Evolutionary conservation across 768 basidiomycete species (phyloP), one percentile per base, ranked within the genome.

Genomic region (Boletellus sp.): DNA sequence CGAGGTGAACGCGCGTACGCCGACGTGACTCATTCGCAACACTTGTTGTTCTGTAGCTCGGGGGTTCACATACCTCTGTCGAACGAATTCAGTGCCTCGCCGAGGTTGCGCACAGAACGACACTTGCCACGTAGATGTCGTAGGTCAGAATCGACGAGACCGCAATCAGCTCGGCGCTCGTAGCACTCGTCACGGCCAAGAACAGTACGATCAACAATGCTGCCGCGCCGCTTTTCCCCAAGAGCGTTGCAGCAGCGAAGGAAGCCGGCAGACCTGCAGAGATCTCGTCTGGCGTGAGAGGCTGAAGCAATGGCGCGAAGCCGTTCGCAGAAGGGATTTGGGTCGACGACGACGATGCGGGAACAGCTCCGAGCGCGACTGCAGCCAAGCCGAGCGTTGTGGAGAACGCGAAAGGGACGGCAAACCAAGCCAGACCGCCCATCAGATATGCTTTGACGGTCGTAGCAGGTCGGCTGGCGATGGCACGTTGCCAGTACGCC

Each of bases 401-500:
- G 1, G 94, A 86, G 57, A 97, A 82, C 7, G 80, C 78, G 65
- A 94, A 90, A 0, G 91, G 91, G 51, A 94, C 91, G 1, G 87
- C 81, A 61, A 94, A 92, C 94, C 94, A 96, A 2, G 90, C 87
- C 8, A 94, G 64, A 3, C 93, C 94, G 38, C 94, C 94, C 8
- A 93, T 75, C 4, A 94, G 73, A 70, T 92, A 97, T 0, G 89
- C 94, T 67, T 93, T 94, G 51, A 94, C 92, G 12, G 87, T 87
- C n/a, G 78, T 84, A 1, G 81, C 84, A 0, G 91, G 92, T 15
- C 84, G 73, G 52, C 84, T 87, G 2, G 94, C 94, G 61, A 96
- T 92, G 1, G 93, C 93, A 12, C 91, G 79, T 62, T 93, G 90
- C 85, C 90, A 95, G 68, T 95, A 97, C 1, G 89, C 85, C 60